These are phyloP conservation scores for Zelonia costaricensis DNA, from an alignment of 208 protist genomes.

Conservation along the genomic window DNA sequence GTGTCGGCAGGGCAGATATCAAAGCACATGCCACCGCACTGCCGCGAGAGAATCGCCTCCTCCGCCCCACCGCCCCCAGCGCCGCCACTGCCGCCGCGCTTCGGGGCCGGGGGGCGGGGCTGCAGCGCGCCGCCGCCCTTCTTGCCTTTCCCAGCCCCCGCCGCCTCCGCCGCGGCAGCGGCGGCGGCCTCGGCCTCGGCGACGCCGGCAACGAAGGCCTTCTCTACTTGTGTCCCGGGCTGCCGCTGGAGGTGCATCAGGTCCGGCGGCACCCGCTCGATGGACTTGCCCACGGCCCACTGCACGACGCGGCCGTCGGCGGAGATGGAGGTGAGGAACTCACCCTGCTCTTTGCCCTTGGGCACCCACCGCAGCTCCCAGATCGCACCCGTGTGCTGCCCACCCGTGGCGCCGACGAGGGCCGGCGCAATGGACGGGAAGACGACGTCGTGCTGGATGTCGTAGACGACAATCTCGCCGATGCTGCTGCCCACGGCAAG, in stretches of 20 bases:
- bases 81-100: not conserved
- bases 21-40: slow-evolving; percentile 94
- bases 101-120: not conserved
- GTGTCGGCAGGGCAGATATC: slow-evolving; percentile 91
- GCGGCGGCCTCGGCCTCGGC: slow-evolving; percentile 52
- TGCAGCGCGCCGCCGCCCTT: slow-evolving; percentile 3
- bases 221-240: slow-evolving; percentile 63
- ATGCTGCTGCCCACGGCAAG: slow-evolving; percentile 93
- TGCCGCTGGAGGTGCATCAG: slow-evolving; percentile 94
- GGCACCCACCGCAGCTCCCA: slow-evolving; percentile 95
- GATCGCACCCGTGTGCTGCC: slow-evolving; percentile 94
- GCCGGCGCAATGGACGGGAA: slow-evolving; percentile 70
- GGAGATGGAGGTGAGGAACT: slow-evolving; percentile 95
- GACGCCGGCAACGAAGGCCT: slow-evolving; percentile 71
- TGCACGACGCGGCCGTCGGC: slow-evolving; percentile 95
- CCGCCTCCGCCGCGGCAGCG: slow-evolving; percentile 17
- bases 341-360: slow-evolving; percentile 85
- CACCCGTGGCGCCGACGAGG: slow-evolving; percentile 33
- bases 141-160: slow-evolving; percentile 1
- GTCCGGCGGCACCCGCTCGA: slow-evolving; percentile 87
- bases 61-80: slow-evolving; percentile 26
- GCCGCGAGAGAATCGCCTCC: slow-evolving; percentile 92
- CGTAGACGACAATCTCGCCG: slow-evolving; percentile 94
- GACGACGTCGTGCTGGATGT: slow-evolving; percentile 86
- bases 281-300: slow-evolving; percentile 95